Percentiles rank a stretch among this genome's conserved stretches.
Conservation (phyloP, 78 protist species). For the Dictyostelium discoideum region DNA sequence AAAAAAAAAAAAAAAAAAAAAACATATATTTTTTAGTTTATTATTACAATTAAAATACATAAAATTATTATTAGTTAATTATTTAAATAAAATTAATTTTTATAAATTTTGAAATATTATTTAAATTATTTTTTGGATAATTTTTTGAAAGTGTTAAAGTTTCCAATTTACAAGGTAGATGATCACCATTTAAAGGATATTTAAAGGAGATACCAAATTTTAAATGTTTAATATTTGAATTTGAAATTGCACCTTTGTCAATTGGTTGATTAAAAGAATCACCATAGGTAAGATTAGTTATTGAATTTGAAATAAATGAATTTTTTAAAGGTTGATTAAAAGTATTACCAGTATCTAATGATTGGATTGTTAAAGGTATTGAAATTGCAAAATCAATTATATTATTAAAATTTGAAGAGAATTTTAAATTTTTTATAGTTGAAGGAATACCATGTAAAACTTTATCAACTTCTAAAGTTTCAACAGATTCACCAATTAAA, state of each 20-base stretch:
- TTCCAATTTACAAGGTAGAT: background rate
- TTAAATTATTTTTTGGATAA: background rate
- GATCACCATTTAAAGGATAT: background rate
- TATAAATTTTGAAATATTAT: background rate
- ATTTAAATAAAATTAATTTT: background rate
- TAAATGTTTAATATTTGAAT: background rate
- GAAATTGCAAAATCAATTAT: background rate
- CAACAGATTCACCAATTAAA: background rate
- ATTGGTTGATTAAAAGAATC: slow-evolving; percentile 18
- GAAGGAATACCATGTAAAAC: background rate
- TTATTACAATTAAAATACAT: no score
- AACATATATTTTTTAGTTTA: background rate
- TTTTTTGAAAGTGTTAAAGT: background rate
- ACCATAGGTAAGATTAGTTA: background rate
- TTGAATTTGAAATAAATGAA: background rate
- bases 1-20: background rate
- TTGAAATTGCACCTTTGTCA: slow-evolving; percentile 4
- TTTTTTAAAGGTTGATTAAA: slow-evolving; percentile 20
- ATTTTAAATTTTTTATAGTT: background rate
- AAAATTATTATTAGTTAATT: background rate
- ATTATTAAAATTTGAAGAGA: background rate
- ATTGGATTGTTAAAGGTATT: background rate
- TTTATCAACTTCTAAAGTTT: background rate
- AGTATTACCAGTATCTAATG: background rate
- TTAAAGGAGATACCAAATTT: background rate